Percentiles rank a stretch among this genome's conserved stretches.
Conservation (phyloP, 2,329 filamentous ascomycete genomes). For the Tolypocladium guangdongense region DNA sequence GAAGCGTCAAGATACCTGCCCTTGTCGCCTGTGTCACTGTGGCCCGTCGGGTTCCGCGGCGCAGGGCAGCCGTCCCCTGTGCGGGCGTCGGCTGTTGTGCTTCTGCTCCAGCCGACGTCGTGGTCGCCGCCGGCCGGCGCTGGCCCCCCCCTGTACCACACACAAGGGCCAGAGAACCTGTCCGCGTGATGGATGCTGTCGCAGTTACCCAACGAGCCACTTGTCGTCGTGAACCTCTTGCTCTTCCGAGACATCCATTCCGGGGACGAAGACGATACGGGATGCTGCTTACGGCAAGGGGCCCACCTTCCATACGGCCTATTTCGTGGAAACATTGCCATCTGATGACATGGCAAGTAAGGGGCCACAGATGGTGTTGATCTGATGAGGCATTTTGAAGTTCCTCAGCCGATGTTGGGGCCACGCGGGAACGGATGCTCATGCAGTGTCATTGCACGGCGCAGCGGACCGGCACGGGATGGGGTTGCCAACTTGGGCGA, state of each 20-base stretch:
- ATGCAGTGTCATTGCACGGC: background rate
- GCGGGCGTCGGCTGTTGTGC: background rate
- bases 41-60: background rate
- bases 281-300: background rate
- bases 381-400: background rate
- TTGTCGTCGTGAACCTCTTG: background rate
- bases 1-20: background rate
- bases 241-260: background rate
- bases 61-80: background rate
- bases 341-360: background rate
- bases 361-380: background rate
- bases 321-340: background rate
- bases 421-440: background rate
- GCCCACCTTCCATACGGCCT: too few relatives aligned
- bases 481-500: background rate
- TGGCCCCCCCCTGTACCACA: background rate
- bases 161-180: background rate
- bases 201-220: background rate
- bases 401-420: background rate
- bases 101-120: background rate
- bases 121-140: background rate
- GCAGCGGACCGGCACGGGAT: background rate
- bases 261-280: background rate
- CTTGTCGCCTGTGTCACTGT: background rate
- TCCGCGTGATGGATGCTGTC: background rate